These are phyloP conservation scores for Talaromyces nanjingensis DNA, from an alignment of 495 filamentous ascomycete genomes.

Conservation along the genomic window DNA sequence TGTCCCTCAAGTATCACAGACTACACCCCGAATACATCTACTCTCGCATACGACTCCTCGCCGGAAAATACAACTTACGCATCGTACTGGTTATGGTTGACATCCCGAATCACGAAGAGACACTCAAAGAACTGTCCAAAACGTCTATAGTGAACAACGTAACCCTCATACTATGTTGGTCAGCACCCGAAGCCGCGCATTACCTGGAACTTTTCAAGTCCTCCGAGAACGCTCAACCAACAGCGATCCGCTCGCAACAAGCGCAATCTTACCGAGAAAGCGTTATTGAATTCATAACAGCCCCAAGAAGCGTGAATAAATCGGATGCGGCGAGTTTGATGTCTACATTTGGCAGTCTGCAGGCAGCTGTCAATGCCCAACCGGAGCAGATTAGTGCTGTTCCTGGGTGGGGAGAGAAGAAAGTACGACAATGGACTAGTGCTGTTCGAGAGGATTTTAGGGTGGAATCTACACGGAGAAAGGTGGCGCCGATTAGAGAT, in stretches of 20 bases:
- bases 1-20: conserved; percentile 95
- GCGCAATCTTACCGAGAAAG: conserved; percentile 76
- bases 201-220: conserved; percentile 94
- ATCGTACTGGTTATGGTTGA: conserved; percentile 88
- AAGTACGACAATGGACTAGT: conserved; percentile 75
- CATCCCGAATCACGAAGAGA: conserved; percentile 77
- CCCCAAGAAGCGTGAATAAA: conserved; percentile 85
- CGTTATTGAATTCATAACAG: conserved; percentile 89
- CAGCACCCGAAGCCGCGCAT: conserved; percentile 80
- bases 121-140: conserved; percentile 76
- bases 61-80: conserved; percentile 75
- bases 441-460: conserved; percentile 80
- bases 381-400: conserved; percentile 78
- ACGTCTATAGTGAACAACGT: conserved; percentile 87
- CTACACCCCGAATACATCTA: conserved; percentile 98
- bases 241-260: conserved; percentile 75
- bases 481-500: conserved; percentile 25
- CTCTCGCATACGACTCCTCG: conserved; percentile 73
- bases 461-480: conserved; percentile 58
- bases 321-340: conserved; percentile 85
- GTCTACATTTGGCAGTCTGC: conserved; percentile 78
- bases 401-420: conserved; percentile 91
- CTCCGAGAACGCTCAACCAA: conserved; percentile 77
- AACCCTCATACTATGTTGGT: conserved; percentile 90
- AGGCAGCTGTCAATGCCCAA: conserved; percentile 77